Evolutionary conservation across 179 eudicot genomes (phyloP).

Genomic region (Spinacia oleracea): DNA sequence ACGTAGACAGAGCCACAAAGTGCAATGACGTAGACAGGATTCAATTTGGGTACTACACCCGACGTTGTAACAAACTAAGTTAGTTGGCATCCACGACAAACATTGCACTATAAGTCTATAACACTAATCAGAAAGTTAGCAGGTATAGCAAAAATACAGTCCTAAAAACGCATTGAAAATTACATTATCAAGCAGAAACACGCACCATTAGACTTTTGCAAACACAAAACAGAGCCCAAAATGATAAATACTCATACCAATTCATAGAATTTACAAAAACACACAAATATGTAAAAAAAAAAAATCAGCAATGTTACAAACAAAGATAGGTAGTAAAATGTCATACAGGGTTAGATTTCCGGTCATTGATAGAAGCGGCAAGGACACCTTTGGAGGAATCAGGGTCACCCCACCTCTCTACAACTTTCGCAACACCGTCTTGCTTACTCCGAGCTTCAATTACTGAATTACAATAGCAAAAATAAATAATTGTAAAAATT

Average conservation of each 20-base stretch:
- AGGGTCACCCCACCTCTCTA: slow-evolving; percentile 86
- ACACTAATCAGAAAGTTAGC: background rate
- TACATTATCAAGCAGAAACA: background rate
- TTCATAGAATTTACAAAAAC: background rate
- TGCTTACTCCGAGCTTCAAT: slow-evolving; percentile 74
- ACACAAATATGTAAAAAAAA: background rate
- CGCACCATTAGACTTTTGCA: background rate
- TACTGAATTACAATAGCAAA: slow-evolving; percentile 34
- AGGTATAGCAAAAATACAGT: background rate
- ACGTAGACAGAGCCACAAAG: too few relatives aligned
- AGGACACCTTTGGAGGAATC: slow-evolving; percentile 61
- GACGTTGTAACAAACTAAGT: too few relatives aligned
- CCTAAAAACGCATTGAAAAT: background rate
- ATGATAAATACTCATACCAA: background rate
- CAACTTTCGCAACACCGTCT: slow-evolving; percentile 64
- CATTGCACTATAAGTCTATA: background rate
- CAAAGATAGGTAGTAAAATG: background rate
- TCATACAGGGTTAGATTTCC: slow-evolving; percentile 64
- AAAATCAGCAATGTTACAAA: background rate
- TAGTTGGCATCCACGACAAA: background rate
- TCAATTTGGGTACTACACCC: too few relatives aligned
- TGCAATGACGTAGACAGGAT: too few relatives aligned
- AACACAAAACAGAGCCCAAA: background rate
- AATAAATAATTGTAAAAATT: background rate
- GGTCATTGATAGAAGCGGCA: slow-evolving; percentile 61